phyloP scores from a whole-genome alignment of 202 grass and related monocot species.

The Dendrocalamus latiflorus region DNA sequence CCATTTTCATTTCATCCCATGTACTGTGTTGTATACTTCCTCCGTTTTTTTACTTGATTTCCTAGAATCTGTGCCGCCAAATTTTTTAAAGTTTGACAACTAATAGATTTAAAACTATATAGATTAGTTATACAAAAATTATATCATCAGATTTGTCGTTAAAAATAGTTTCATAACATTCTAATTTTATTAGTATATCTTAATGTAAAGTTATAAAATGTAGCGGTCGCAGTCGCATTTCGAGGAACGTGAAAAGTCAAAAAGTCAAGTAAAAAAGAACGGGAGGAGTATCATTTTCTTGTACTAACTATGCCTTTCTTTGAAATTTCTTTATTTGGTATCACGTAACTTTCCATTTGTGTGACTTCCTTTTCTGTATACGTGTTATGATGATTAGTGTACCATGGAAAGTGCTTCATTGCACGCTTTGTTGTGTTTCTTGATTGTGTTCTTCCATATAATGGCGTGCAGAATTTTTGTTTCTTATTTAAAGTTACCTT shows the following conservation, averaged over 20 bases:
- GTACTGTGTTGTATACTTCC: background rate
- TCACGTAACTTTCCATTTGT: background rate
- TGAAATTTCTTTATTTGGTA: background rate
- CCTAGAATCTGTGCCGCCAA: too few species aligned
- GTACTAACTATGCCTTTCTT: background rate
- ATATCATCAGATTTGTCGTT: too few species aligned
- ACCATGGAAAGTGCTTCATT: slow-evolving; percentile 4
- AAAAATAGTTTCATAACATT: too few species aligned
- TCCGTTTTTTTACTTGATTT: too few species aligned
- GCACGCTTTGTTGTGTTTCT: slow-evolving; percentile 2
- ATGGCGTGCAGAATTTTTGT: background rate
- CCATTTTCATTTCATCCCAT: background rate
- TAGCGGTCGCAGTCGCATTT: too few species aligned
- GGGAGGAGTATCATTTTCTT: background rate
- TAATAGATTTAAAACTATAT: too few species aligned
- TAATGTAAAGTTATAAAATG: too few species aligned
- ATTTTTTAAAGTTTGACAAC: too few species aligned
- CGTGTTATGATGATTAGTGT: background rate
- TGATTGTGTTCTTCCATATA: slow-evolving; percentile 11
- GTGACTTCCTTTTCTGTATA: background rate
- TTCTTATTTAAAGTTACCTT: slow-evolving; percentile 5
- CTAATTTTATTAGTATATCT: too few species aligned
- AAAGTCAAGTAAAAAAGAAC: too few species aligned
- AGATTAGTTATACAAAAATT: too few species aligned
- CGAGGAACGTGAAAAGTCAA: too few species aligned